Percentiles rank a stretch among this genome's conserved stretches.
These are phyloP conservation scores for Pseudomassariella vexata DNA, from an alignment of 2,329 filamentous ascomycete species.

Conservation along the genomic window DNA sequence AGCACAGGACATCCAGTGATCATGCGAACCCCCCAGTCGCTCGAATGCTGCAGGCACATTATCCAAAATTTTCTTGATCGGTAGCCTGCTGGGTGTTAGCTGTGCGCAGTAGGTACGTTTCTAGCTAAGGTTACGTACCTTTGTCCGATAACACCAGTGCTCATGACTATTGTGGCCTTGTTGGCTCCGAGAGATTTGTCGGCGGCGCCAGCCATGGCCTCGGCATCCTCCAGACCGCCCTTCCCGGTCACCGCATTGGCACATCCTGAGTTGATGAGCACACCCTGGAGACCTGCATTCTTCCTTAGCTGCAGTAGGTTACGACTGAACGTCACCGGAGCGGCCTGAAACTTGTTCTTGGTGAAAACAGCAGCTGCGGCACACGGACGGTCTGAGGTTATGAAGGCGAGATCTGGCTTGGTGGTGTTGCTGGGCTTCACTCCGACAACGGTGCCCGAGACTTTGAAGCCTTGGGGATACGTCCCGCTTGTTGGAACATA, in stretches of 20 bases:
- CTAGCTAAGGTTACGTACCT: constrained; percentile 42
- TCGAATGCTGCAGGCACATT: constrained; percentile 73
- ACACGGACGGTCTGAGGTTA: constrained; percentile 82
- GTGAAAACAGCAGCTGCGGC: constrained; percentile 91
- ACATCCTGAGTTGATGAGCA: constrained; percentile 92
- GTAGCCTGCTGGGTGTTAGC: constrained; percentile 51
- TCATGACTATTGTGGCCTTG: constrained; percentile 84
- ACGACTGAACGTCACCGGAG: constrained; percentile 81
- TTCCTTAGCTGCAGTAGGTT: constrained; percentile 61
- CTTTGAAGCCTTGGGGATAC: constrained; percentile 86
- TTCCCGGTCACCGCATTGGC: constrained; percentile 95
- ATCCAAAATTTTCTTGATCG: constrained; percentile 82
- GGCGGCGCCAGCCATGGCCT: constrained; percentile 72
- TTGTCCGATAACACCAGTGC: constrained; percentile 95
- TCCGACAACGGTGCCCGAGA: constrained; percentile 82
- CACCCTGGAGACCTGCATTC: constrained; percentile 67
- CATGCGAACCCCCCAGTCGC: constrained; percentile 67
- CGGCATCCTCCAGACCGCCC: constrained; percentile 82
- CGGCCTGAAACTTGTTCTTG: constrained; percentile 96
- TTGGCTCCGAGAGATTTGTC: constrained; percentile 53
- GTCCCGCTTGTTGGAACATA: constrained; percentile 81
- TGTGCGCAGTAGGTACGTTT: background rate
- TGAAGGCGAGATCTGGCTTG: constrained; percentile 83
- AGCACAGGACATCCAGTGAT: constrained; percentile 81
- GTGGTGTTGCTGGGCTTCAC: constrained; percentile 90